Evolutionary conservation across 208 protist species (phyloP), one percentile per base, ranked within the genome.

Genomic region (Wallacemonas collosoma): DNA sequence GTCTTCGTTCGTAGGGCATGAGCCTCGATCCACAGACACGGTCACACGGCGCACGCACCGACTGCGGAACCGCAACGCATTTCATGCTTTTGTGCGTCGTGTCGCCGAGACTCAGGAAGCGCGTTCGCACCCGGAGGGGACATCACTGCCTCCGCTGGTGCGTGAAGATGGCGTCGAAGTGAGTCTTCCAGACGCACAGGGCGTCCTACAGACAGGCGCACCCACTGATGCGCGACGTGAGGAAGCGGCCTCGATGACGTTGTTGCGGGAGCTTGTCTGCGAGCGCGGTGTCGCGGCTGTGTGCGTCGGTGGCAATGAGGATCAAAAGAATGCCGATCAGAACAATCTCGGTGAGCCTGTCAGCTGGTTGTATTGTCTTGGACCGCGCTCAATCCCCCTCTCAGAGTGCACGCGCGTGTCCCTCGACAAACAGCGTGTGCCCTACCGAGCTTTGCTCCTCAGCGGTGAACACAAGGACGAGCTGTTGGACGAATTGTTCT

Each of bases 401-500:
- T 57, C 63, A 0, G 85, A 90, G 70, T 68, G 40, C 54, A 57
- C 72, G 26, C 53, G 73, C 36, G 72, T 83, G 60, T 72, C 62
- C 38, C 79, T 87, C 57, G 65, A 80, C 41, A 72, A 75, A 36
- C 69, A 72, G 38, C 62, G 64, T 26, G 72, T 85, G 14, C 68
- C 76, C 0, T 71, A 65, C 58, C 76, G 63, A n/a, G 39, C 75
- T 11, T 51, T 76, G 15, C 45, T 67, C 6, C n/a, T 63, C 39
- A 4, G 40, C 1, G 55, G 50, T 5, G 56, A 54, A 36, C 54
- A 78, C 55, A 72, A 67, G 45, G 82, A 90, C 57, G 79, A 74
- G 36, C 64, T 86, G 39, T 57, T 90, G n/a, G 79, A 87, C 47
- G 82, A 87, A 53, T 77, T 87, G 3, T 89, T 87, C 55, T 89